These are phyloP conservation scores for Globisporangium mamillatum DNA, from an alignment of 352 stramenopile genomes.

Conservation along the genomic window DNA sequence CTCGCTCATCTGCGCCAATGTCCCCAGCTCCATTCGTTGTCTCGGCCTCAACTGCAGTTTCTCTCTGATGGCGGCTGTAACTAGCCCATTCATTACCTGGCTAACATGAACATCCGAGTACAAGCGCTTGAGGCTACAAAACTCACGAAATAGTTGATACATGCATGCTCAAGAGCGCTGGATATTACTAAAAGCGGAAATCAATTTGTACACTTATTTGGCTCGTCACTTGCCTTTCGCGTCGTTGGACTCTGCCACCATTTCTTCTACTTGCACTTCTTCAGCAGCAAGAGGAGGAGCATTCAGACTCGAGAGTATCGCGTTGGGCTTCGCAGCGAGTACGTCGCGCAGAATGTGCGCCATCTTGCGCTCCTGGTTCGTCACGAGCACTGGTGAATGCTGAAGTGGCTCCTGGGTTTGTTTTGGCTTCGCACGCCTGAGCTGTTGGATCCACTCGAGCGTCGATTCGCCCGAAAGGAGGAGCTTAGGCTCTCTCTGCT, in stretches of 20 bases:
- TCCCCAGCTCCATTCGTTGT: background rate
- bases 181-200: background rate
- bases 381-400: constrained; percentile 16
- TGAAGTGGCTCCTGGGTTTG: background rate
- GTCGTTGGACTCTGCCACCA: background rate
- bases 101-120: background rate
- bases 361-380: constrained; percentile 29
- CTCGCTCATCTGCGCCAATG: background rate
- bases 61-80: background rate
- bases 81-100: background rate
- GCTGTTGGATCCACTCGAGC: constrained; percentile 19
- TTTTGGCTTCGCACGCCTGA: constrained; percentile 11
- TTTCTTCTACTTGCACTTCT: background rate
- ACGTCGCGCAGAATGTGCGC: constrained; percentile 35
- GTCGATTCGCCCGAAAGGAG: constrained; percentile 21
- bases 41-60: background rate
- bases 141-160: background rate
- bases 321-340: constrained; percentile 39
- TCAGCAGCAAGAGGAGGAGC: background rate
- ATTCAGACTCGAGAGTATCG: constrained; percentile 19
- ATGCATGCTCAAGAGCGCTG: background rate
- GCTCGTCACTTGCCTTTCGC: no score
- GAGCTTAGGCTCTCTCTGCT: background rate
- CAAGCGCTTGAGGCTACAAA: background rate
- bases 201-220: background rate